Base-by-base conservation (phyloP, 1,139 yeast species). In the Sugiyamaella pinicola region DNA sequence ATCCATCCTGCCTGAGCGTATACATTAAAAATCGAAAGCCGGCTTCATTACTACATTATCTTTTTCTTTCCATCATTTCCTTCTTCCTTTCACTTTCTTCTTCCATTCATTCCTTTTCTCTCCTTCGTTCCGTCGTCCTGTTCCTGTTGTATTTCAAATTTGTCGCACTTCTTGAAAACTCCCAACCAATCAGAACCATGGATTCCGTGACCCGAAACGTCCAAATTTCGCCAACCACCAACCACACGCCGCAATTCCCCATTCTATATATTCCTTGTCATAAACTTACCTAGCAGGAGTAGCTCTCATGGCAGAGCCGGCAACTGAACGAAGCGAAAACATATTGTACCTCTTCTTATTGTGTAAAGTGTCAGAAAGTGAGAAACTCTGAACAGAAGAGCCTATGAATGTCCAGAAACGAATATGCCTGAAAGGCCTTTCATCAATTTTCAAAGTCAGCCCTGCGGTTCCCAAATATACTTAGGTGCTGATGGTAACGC, bases 261-360 rank as follows among this genome's bases (percentile, higher is more conserved):
- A 17, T 29, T 33, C 42, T 10, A 15, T 33, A 18, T 17, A 9
- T 28, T 22, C 39, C 40, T n/a, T n/a, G 4, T 4, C 24, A 26
- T 26, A 39, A 13, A 55, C 64, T 51, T 56, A 61, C 64, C 64
- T 58, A 48, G 59, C 56, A 45, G 56, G 46, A 39, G 56, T 40
- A 41, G 52, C 56, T 46, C 59, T 52, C 48, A 51, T 48, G 49
- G 64, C 58, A 46, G 64, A 58, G 56, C 62, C 61, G 53, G 63
- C 62, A 59, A 60, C 59, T 48, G 66, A 51, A 51, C 68, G 66
- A 59, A 64, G 62, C 51, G 68, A 65, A 54, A 62, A 62, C 68
- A 64, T 64, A 35, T 19, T 21, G 15, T 28, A 9, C 21, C 39
- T 43, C 26, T 13, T 43, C 39, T 19, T 43, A 19, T n/a, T 33